Evolutionary conservation across 1,284 basidiomycete genomes (phyloP), one percentile per base, ranked within the genome.

Genomic region (Boletus holoroseus): DNA sequence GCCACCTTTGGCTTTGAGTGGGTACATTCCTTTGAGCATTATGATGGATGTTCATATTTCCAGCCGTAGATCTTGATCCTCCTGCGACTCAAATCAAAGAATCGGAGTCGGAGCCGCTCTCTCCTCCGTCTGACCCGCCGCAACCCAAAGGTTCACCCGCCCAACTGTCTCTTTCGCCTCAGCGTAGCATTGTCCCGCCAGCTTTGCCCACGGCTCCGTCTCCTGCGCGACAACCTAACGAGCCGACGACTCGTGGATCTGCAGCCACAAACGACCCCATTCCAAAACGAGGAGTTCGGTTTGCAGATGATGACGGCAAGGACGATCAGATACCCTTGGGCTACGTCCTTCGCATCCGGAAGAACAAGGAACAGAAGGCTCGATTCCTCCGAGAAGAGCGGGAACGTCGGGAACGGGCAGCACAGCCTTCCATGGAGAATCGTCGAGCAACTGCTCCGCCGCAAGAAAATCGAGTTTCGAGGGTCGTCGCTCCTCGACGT

Each of bases 341-440:
- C 20, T 81, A 88, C 61, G 76, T 83, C 32, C 69, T 85, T 60
- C 81, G 84, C 44, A 75, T 77, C 62, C 82, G 79, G 70, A 82
- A 83, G 71, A 79, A 79, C 58, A 79, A 81, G 44, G 83, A 85
- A 64, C 79, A 85, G 67, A 87, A 86, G 68, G 80, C 78, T 40
- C 75, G 68, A 30, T 88, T 88, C 59, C 70, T 88, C 57, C 76
- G 73, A 46, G 75, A 76, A 60, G 78, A 88, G 61, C 75, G 76
- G 50, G 73, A 78, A 51, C 73, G 73, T 42, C 75, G 83, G 16
- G 69, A 70, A 42, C 68, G 68, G 41, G 71, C 69, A 36, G 62
- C 68, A 54, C 58, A 66, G 48, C 56, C 57, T 36, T 34, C 57
- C 27, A 50, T 63, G 20, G 69, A 71, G 54, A 71, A 70, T 48